These are phyloP conservation scores for Aspergillus haitiensis DNA, from an alignment of 495 filamentous ascomycete species.

Conservation along the genomic window DNA sequence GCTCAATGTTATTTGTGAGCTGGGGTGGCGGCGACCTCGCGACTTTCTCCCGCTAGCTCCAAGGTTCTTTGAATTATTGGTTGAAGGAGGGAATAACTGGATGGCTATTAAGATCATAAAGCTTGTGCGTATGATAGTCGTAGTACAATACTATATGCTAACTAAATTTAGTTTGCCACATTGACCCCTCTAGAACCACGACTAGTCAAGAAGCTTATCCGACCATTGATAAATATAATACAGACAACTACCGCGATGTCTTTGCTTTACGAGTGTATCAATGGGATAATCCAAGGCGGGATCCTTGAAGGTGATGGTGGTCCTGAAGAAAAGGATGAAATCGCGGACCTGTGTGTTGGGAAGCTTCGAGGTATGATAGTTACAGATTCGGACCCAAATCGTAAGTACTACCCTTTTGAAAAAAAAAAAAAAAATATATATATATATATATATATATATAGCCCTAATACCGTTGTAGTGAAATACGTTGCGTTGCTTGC, in stretches of 20 bases:
- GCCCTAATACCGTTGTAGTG: slow-evolving; percentile 50
- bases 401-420: slow-evolving; percentile 47
- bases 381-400: slow-evolving; percentile 87
- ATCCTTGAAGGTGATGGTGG: slow-evolving; percentile 80
- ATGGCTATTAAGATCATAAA: slow-evolving; percentile 99
- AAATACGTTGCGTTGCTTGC: slow-evolving; percentile 97
- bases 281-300: slow-evolving; percentile 94
- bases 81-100: slow-evolving; percentile 97
- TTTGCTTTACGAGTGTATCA: slow-evolving; percentile 94
- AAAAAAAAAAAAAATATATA: no score
- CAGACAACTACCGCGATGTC: slow-evolving; percentile 96
- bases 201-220: slow-evolving; percentile 86
- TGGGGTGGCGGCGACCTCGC: slow-evolving; percentile 88
- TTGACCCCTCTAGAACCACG: slow-evolving; percentile 91
- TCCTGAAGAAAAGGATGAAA: slow-evolving; percentile 79
- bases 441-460: not conserved
- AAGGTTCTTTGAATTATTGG: slow-evolving; percentile 84
- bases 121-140: slow-evolving; percentile 56
- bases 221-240: slow-evolving; percentile 91
- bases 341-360: slow-evolving; percentile 87
- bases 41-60: slow-evolving; percentile 94
- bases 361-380: slow-evolving; percentile 94
- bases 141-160: slow-evolving; percentile 13
- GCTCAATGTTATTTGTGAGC: slow-evolving; percentile 93
- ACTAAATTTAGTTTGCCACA: slow-evolving; percentile 74